These are phyloP conservation scores for Pichia californica DNA, from an alignment of 805 yeast species.

Conservation along the genomic window DNA sequence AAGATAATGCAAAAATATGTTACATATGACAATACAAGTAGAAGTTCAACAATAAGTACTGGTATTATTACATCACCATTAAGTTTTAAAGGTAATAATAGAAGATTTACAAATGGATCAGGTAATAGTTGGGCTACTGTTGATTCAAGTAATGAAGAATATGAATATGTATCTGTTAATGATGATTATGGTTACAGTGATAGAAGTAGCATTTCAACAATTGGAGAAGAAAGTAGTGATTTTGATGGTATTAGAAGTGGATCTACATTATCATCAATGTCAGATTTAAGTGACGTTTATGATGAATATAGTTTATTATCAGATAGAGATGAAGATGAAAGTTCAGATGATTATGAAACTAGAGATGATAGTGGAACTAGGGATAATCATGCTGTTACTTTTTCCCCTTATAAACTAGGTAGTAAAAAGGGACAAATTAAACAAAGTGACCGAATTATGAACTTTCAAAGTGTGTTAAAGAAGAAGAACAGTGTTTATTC, in stretches of 20 bases:
- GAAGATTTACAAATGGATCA: too few species aligned
- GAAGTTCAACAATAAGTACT: neutral
- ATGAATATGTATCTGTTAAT: neutral
- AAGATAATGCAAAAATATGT: constrained; percentile 5
- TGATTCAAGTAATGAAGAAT: too few species aligned
- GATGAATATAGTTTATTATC: constrained; percentile 5
- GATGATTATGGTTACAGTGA: too few species aligned
- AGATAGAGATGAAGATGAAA: neutral
- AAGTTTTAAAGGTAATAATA: too few species aligned
- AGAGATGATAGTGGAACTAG: neutral
- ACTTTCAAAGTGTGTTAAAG: constrained; percentile 8
- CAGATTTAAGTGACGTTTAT: constrained; percentile 5
- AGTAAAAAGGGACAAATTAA: neutral
- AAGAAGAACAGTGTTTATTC: neutral
- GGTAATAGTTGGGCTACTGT: too few species aligned
- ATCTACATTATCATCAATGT: neutral
- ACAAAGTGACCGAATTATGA: constrained; percentile 4
- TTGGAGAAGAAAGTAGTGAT: constrained; percentile 3
- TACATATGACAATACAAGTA: neutral
- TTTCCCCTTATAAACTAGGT: too few species aligned
- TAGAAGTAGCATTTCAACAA: constrained; percentile 4
- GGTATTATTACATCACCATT: too few species aligned
- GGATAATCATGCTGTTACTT: neutral
- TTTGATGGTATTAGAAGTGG: neutral
- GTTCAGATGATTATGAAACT: neutral